phyloP scores from a whole-genome alignment of 2,329 filamentous ascomycete genomes.

The Colletotrichum chlorophyti region DNA sequence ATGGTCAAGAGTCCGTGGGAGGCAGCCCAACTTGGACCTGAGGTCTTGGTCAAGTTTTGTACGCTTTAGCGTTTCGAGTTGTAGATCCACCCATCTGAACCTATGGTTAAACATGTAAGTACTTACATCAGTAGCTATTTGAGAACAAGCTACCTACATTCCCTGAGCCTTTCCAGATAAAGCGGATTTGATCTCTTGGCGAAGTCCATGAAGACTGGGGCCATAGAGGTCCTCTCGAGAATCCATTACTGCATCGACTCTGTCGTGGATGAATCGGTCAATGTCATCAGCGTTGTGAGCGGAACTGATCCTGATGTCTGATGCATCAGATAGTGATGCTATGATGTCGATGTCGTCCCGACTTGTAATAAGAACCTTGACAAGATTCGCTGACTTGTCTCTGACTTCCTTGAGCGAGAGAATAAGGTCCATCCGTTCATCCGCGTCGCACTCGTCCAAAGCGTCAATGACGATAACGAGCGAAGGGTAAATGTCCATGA shows the following conservation, averaged over 20 bases:
- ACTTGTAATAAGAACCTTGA: background rate
- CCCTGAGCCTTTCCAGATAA: background rate
- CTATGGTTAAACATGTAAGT: background rate
- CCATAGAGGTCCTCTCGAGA: background rate
- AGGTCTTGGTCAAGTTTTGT: background rate
- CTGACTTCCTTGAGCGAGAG: background rate
- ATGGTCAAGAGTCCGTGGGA: background rate
- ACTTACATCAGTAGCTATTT: background rate
- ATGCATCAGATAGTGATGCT: background rate
- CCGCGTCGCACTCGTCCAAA: slow-evolving; percentile 17
- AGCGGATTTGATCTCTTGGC: background rate
- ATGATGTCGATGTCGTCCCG: background rate
- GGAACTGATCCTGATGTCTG: background rate
- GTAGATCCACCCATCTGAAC: background rate
- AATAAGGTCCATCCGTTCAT: background rate
- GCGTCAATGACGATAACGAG: slow-evolving; percentile 12
- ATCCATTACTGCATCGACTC: background rate
- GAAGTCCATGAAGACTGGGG: background rate
- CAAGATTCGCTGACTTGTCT: background rate
- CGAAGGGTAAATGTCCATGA: background rate
- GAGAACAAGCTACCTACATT: background rate
- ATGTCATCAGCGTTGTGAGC: background rate
- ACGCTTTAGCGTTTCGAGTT: background rate
- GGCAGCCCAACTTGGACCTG: background rate
- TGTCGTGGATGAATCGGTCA: background rate